Evolutionary conservation across 495 filamentous ascomycete species (phyloP), one percentile per base, ranked within the genome.

Genomic region (Hapsidospora chrysogenum): DNA sequence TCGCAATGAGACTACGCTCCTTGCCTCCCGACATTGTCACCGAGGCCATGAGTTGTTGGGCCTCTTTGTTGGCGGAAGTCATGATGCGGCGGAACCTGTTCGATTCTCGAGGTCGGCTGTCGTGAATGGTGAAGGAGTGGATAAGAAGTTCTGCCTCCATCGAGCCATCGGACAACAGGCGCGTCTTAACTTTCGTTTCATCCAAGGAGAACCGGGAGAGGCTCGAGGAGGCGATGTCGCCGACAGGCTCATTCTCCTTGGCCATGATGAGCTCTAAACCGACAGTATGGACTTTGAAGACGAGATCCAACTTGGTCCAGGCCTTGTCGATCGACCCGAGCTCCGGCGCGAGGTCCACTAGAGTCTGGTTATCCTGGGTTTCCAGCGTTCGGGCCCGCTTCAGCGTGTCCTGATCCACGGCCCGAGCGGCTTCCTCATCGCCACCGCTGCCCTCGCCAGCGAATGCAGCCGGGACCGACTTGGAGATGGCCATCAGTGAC

Each of bases 51-150:
- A 96, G 92, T 57, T 96, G 89, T 48, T 92, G 81, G 8, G 89
- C 85, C 34, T 80, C 78, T 41, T 83, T 81, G 51, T 95, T 96
- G 46, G 85, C 81, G 42, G 92, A 74, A 16, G 87, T 86, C 89
- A 97, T 96, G 55, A 96, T 93, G 52, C 92, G 92, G 29, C 83
- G 72, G 68, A 87, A 97, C 52, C 94, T 94, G 55, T 94, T 96
- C 6, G 75, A 82, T 41, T 89, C 85, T 30, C 72, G 65, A 18
- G 70, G 74, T 32, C 89, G 76, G 41, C 80, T 95, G 49, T 97
- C 89, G 31, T 76, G 72, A 43, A 96, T 93, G 0, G 86, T 92
- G 51, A 97, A 92, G 0, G 89, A 89, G 40, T 93, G 80, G 17
- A 96, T 83, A 32, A 94, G 61, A 17, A 97, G 69, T 53, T 97